phyloP scores from a whole-genome alignment of 805 yeast species.

The Ogataea sp. region DNA sequence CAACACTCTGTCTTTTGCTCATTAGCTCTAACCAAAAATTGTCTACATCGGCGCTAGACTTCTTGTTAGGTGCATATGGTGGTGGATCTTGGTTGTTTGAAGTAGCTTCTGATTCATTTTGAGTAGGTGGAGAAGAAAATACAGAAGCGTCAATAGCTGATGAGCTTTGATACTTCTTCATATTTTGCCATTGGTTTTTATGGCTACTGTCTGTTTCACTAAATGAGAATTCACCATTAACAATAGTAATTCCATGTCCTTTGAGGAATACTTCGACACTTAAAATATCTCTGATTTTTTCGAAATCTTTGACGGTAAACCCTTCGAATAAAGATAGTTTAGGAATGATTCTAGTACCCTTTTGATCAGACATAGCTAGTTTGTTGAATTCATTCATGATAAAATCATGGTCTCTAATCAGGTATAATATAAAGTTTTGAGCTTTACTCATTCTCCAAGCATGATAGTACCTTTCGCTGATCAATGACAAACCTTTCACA shows the following conservation, averaged over 20 bases:
- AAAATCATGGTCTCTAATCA: constrained; percentile 18
- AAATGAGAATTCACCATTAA: not conserved
- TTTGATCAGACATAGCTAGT: not conserved
- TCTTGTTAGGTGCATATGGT: not conserved
- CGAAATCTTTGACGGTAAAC: constrained; percentile 11
- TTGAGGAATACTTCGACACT: not conserved
- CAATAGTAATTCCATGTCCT: not conserved
- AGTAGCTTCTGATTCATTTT: too few relatives aligned
- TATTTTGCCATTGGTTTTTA: too few relatives aligned
- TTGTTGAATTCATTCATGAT: not conserved
- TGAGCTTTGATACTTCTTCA: too few relatives aligned
- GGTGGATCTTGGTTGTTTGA: too few relatives aligned
- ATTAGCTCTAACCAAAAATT: constrained; percentile 18
- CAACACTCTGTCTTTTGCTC: not conserved
- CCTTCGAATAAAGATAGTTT: constrained; percentile 7
- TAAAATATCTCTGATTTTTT: constrained; percentile 5
- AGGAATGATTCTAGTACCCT: constrained; percentile 3
- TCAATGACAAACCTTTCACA: constrained; percentile 29
- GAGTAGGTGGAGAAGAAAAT: too few relatives aligned
- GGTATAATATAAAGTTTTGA: constrained; percentile 30
- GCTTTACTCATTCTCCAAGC: constrained; percentile 65
- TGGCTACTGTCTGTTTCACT: not conserved
- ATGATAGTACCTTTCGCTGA: constrained; percentile 53
- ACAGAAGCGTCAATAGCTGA: too few relatives aligned
- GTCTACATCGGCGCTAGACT: constrained; percentile 13